Evolutionary conservation across 2,329 filamentous ascomycete species (phyloP).

Genomic region (Beauveria scarabaeidicola): DNA sequence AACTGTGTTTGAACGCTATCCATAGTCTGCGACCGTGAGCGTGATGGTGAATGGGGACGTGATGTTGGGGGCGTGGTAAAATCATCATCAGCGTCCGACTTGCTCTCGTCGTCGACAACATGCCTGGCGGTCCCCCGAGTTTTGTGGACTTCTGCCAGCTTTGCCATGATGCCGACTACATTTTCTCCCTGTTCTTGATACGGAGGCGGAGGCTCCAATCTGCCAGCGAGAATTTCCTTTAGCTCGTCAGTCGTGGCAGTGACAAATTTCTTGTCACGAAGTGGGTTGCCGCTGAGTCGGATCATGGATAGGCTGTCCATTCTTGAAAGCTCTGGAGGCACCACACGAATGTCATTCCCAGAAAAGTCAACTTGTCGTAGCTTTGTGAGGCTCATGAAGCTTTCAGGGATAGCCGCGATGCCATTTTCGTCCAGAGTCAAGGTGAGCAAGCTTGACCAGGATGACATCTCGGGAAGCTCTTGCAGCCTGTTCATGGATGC

Average conservation of each 20-base stretch:
- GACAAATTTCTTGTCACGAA: conserved; percentile 79
- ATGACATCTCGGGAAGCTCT: conserved; percentile 61
- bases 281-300: conserved; percentile 77
- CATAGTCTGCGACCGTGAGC: conserved; percentile 40
- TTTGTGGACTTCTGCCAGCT: conserved; percentile 26
- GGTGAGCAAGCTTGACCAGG: conserved; percentile 65
- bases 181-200: conserved; percentile 26
- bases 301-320: conserved; percentile 74
- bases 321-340: conserved; percentile 67
- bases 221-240: conserved; percentile 61
- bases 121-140: conserved; percentile 9
- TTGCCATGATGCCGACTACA: conserved; percentile 16
- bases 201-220: conserved; percentile 51
- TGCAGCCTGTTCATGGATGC: conserved; percentile 76
- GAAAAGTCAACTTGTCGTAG: conserved; percentile 75
- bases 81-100: conserved; percentile 43
- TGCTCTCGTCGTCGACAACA: conserved; percentile 31
- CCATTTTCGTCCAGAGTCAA: conserved; percentile 76
- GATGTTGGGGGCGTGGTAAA: conserved; percentile 52
- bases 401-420: conserved; percentile 65
- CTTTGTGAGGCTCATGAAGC: conserved; percentile 58
- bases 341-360: conserved; percentile 67
- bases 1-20: conserved; percentile 36
- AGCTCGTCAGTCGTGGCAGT: conserved; percentile 73
- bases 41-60: conserved; percentile 39